A percentile compares a stretch with the other conserved stretches of the same genome.
Evolutionary conservation across 2,329 filamentous ascomycete genomes (phyloP).

Genomic region (Chaetomium globosum): DNA sequence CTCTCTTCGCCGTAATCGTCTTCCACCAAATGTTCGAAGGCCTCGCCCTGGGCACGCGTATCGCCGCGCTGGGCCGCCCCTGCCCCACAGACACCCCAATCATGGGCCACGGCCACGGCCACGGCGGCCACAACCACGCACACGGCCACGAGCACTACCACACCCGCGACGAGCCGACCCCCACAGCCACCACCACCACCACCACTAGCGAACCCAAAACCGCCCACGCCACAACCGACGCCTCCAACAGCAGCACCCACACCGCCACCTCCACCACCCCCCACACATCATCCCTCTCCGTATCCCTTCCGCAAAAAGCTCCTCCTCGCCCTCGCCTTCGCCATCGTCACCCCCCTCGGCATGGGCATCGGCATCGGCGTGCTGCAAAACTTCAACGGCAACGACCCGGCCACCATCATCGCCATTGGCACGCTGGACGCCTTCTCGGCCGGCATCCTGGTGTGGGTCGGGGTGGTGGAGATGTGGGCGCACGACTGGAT

Average conservation of each 20-base stretch:
- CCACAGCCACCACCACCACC: conserved; percentile 21
- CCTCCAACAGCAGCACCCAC: conserved; percentile 20
- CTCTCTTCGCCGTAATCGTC: conserved; percentile 67
- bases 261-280: conserved; percentile 22
- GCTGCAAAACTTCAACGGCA: conserved; percentile 71
- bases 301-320: conserved; percentile 56
- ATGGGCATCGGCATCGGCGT: conserved; percentile 81
- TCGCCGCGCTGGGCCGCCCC: conserved; percentile 59
- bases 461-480: conserved; percentile 80
- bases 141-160: conserved; percentile 25
- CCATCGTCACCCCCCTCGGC: conserved; percentile 72
- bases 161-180: conserved; percentile 3
- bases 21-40: conserved; percentile 82
- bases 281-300: conserved; percentile 14
- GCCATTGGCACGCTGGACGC: conserved; percentile 75
- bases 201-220: conserved; percentile 11
- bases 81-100: conserved; percentile 61
- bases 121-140: conserved; percentile 3
- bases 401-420: conserved; percentile 67
- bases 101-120: conserved; percentile 15
- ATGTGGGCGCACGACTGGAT: conserved; percentile 81
- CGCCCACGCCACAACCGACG: conserved; percentile 14
- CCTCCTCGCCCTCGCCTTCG: conserved; percentile 64
- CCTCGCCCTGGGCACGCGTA: conserved; percentile 71
- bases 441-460: conserved; percentile 71